Conservation (phyloP, 768 basidiomycete species). For the Suillus discolor region DNA sequence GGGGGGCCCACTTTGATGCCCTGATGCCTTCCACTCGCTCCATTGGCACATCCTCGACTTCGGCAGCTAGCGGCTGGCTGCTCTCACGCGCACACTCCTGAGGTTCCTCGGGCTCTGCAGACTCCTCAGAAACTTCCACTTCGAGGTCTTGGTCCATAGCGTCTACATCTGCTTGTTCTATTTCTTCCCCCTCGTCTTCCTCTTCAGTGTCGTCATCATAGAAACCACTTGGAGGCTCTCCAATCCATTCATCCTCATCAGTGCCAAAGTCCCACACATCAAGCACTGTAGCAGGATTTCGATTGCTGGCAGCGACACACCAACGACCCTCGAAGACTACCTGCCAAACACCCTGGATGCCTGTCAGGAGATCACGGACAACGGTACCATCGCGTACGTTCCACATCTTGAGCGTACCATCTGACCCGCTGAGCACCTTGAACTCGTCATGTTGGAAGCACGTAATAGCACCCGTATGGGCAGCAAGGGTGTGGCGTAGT, state of each 20-base stretch:
- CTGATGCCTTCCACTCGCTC: conserved; percentile 30
- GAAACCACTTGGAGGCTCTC: conserved; percentile 72
- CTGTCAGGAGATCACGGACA: conserved; percentile 85
- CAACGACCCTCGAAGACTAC: conserved; percentile 93
- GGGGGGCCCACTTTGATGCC: conserved; percentile 32
- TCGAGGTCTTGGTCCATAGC: conserved; percentile 73
- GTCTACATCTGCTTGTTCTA: conserved; percentile 63
- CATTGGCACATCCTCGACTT: conserved; percentile 36
- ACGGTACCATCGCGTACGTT: conserved; percentile 86
- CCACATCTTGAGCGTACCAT: conserved; percentile 99
- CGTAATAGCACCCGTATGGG: conserved; percentile 97
- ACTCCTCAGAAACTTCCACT: conserved; percentile 34
- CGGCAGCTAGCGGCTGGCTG: conserved; percentile 27
- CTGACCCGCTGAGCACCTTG: conserved; percentile 93
- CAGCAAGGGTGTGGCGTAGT: conserved; percentile 78
- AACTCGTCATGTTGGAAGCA: conserved; percentile 99
- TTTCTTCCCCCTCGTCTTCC: conserved; percentile 39
- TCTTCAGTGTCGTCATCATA: conserved; percentile 71
- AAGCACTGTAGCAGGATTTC: conserved; percentile 73
- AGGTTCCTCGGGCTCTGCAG: conserved; percentile 29
- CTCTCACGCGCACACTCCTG: conserved; percentile 30
- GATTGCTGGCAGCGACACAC: conserved; percentile 92
- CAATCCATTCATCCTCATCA: conserved; percentile 77
- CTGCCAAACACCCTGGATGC: conserved; percentile 97
- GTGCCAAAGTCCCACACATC: conserved; percentile 92